Percentiles rank a stretch among this genome's conserved stretches.
phyloP scores from a whole-genome alignment of 2,329 filamentous ascomycete genomes.

The Aspergillus tamarii region DNA sequence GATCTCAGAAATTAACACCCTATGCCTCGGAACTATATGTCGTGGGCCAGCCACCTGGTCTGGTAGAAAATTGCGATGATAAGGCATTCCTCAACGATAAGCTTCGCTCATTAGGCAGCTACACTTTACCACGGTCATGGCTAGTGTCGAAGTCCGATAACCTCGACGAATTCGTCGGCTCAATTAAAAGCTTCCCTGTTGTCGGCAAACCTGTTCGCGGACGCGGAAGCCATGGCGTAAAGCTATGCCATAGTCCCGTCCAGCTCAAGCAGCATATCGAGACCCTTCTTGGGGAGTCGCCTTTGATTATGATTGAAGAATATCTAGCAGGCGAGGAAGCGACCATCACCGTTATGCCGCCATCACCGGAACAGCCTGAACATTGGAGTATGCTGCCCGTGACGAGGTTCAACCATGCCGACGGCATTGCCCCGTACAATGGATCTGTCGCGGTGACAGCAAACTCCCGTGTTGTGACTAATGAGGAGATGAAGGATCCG shows the following conservation, averaged over 20 bases:
- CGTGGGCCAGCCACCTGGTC: constrained; percentile 51
- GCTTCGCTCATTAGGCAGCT: constrained; percentile 39
- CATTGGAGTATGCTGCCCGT: constrained; percentile 54
- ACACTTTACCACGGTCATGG: constrained; percentile 48
- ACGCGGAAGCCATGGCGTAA: constrained; percentile 55
- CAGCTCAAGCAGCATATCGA: constrained; percentile 41
- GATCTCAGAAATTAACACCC: constrained; percentile 36
- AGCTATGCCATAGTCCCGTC: constrained; percentile 42
- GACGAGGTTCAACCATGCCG: constrained; percentile 51
- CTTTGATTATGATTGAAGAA: constrained; percentile 51
- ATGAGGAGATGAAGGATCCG: constrained; percentile 36
- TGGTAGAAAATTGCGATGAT: constrained; percentile 56
- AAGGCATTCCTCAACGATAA: constrained; percentile 54
- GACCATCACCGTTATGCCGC: constrained; percentile 58
- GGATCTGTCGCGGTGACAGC: constrained; percentile 51
- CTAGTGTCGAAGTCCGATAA: constrained; percentile 26
- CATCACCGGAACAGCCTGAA: constrained; percentile 30
- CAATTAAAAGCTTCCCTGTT: constrained; percentile 41
- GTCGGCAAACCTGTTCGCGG: constrained; percentile 55
- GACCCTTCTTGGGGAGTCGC: constrained; percentile 40
- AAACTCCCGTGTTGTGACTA: constrained; percentile 49
- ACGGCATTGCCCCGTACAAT: constrained; percentile 55
- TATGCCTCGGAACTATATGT: constrained; percentile 40
- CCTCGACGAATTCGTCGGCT: constrained; percentile 11
- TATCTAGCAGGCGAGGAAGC: constrained; percentile 54